Base-by-base conservation (phyloP, 257 asterid genomes). In the Gynochthodes officinalis region DNA sequence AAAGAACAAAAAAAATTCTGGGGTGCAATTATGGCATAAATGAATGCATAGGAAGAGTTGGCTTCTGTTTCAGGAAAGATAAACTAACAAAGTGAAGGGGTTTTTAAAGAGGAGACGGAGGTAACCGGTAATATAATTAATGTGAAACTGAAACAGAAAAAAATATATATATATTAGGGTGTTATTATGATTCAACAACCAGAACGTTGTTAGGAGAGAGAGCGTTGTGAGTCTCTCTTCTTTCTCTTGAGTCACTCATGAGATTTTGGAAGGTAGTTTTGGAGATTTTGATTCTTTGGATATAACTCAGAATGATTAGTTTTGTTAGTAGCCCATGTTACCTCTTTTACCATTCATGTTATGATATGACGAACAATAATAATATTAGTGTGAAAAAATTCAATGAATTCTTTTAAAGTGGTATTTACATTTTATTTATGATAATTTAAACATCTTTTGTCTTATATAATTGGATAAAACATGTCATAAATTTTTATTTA, bases 171-270 rank as follows among this genome's bases (percentile, higher is more conserved):
- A 15, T 49, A 8, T 1, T 42, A 23, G n/a, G n/a, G 21, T 21
- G n/a, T 4, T 42, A 40, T n/a, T 43, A 11, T 65, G 70, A 65
- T 65, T 65, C 70, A 44, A 66, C 59, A 46, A 67, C 72, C 60
- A 67, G 16, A 67, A 32, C 43, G 42, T 19, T 28, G 72, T 49
- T 32, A 49, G 61, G 46, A 49, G 61, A 39, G 40, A 19, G 27
- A n/a, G 60, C 54, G 42, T 49, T 49, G 72, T 49, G 32, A 49
- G 57, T 28, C 6, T 46, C 52, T 46, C 52, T 30, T 16, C 53
- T 46, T 52, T 40, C 16, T 13, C 19, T 4, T 14, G n/a, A 2
- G 3, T 6, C 13, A 27, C 40, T 67, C 21, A 30, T 67, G 59
- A 67, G 59, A 44, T 46, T 46, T 27, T 67, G 72, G 55, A 19